phyloP scores from a whole-genome alignment of 2,329 filamentous ascomycete species.

The Pseudogymnoascus sp. region DNA sequence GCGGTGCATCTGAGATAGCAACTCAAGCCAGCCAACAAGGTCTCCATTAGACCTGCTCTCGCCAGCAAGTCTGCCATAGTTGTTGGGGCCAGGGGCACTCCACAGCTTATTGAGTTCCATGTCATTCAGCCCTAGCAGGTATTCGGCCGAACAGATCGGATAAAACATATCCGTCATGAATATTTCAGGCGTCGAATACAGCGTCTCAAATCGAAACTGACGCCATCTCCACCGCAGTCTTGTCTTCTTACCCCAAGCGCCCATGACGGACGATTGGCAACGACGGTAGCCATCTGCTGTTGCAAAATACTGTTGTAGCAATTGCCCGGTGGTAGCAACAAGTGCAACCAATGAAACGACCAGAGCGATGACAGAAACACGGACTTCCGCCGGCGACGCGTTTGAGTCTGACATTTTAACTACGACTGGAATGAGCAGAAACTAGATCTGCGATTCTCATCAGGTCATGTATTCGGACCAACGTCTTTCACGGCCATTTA shows the following conservation, averaged over 20 bases:
- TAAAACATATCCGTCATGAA: conserved; percentile 20
- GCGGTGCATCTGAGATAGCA: background rate
- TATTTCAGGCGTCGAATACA: conserved; percentile 34
- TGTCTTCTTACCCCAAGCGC: conserved; percentile 29
- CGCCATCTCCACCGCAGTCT: conserved; percentile 27
- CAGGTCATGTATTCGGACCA: background rate
- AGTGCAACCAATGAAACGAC: conserved; percentile 33
- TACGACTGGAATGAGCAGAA: background rate
- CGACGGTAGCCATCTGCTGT: conserved; percentile 35
- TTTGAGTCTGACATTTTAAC: conserved; percentile 1
- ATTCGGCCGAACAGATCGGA: conserved; percentile 15
- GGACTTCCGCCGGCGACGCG: background rate
- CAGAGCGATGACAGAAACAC: conserved; percentile 28
- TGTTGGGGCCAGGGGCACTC: background rate
- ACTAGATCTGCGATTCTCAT: background rate
- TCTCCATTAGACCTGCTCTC: conserved; percentile 1
- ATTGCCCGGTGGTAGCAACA: conserved; percentile 27
- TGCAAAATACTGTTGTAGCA: conserved; percentile 34
- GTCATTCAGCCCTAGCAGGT: conserved; percentile 14
- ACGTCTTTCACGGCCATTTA: background rate
- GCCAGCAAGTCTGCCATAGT: background rate
- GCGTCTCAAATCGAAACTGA: conserved; percentile 34
- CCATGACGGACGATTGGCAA: conserved; percentile 33
- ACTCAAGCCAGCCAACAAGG: background rate
- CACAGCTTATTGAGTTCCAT: background rate